These are phyloP conservation scores for Botrytis sinoallii DNA, from an alignment of 2,329 filamentous ascomycete species.

Conservation along the genomic window DNA sequence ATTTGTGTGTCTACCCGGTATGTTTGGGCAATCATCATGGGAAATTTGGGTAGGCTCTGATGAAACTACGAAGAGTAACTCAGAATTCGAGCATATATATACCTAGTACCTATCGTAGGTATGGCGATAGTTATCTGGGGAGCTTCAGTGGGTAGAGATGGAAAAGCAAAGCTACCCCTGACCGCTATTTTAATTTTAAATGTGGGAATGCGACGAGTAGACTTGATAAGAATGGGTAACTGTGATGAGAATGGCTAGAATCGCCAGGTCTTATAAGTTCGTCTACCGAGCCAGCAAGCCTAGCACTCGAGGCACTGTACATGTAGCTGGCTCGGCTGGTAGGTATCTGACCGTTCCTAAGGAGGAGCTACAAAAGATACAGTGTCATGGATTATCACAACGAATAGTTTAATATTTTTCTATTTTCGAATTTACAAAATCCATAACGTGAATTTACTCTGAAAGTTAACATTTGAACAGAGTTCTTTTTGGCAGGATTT, in stretches of 20 bases:
- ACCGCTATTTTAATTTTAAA: not conserved
- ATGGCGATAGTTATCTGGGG: not conserved
- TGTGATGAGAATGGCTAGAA: not conserved
- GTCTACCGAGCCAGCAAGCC: not conserved
- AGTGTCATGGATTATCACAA: not conserved
- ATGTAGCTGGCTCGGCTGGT: too few species aligned
- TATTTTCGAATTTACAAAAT: not conserved
- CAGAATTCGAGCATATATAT: not conserved
- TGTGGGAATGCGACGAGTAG: too few species aligned
- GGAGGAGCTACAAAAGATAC: not conserved
- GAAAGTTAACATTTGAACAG: not conserved
- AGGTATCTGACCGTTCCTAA: not conserved
- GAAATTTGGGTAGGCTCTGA: not conserved
- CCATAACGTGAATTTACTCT: not conserved
- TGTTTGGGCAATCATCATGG: not conserved
- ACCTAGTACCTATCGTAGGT: too few species aligned
- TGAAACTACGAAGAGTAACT: not conserved
- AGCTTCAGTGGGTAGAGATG: not conserved
- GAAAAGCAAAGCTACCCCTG: conserved; percentile 4
- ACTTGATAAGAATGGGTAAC: not conserved
- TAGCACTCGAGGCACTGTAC: not conserved
- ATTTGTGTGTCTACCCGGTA: not conserved
- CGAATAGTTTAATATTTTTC: too few species aligned
- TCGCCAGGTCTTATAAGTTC: not conserved
- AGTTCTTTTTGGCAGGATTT: too few species aligned